A percentile compares a stretch with the other conserved stretches of the same genome.
These are phyloP conservation scores for Phragmites australis DNA, from an alignment of 176 grass and related monocot genomes.

Conservation along the genomic window DNA sequence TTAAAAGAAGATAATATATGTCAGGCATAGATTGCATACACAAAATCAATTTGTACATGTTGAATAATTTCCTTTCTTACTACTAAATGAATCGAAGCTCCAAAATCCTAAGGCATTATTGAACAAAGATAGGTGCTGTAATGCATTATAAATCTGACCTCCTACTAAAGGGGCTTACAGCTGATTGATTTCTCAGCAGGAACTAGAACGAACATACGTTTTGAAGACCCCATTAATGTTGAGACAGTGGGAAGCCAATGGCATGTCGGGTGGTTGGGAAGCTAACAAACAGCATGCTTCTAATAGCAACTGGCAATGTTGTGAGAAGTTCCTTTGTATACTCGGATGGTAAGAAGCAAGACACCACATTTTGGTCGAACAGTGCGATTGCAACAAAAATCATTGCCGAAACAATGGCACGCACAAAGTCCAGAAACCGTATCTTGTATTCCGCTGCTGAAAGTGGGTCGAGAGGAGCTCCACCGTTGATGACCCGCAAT, in stretches of 20 bases:
- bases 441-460: slow-evolving; percentile 50
- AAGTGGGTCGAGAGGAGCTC: slow-evolving; percentile 46
- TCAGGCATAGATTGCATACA: background rate
- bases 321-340: slow-evolving; percentile 56
- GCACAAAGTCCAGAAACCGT: slow-evolving; percentile 66
- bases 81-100: background rate
- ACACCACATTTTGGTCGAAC: slow-evolving; percentile 67
- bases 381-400: slow-evolving; percentile 55
- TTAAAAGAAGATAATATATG: background rate
- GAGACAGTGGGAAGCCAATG: slow-evolving; percentile 63
- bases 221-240: slow-evolving; percentile 33
- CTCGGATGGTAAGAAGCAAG: slow-evolving; percentile 62
- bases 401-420: slow-evolving; percentile 54
- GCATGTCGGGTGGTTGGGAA: slow-evolving; percentile 70
- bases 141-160: background rate
- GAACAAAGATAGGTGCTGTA: slow-evolving; percentile 11
- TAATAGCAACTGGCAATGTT: slow-evolving; percentile 54
- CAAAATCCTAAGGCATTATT: background rate
- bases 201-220: background rate
- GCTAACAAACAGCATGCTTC: slow-evolving; percentile 73
- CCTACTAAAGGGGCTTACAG: background rate
- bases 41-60: background rate
- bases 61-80: background rate
- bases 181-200: slow-evolving; percentile 26
- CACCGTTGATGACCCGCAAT: slow-evolving; percentile 66